Evolutionary conservation across 192 early-diverging fungal species (phyloP).

Genomic region (Coemansia sp.): DNA sequence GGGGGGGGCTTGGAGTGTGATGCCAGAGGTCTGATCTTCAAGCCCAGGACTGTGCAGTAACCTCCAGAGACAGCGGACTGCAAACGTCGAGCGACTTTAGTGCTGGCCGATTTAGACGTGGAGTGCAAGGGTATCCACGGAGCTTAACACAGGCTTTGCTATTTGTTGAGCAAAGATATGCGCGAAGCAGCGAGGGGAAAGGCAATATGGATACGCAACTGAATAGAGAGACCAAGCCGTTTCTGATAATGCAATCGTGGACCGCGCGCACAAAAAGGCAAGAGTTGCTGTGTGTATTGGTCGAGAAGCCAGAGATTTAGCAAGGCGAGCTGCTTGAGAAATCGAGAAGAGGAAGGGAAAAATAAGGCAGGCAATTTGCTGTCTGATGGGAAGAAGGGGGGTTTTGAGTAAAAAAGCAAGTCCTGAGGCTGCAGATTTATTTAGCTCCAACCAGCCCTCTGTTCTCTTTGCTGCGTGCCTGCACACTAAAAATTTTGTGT

Average conservation of each 20-base stretch:
- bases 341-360: conserved; percentile 1
- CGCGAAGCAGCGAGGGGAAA: not conserved
- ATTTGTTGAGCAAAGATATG: conserved; percentile 9
- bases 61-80: not conserved
- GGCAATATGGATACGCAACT: conserved; percentile 12
- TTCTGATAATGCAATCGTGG: conserved; percentile 33
- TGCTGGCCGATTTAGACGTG: not conserved
- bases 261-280: conserved; percentile 6
- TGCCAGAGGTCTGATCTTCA: not conserved
- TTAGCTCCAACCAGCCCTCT: conserved; percentile 23
- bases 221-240: conserved; percentile 6
- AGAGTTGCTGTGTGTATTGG: not conserved
- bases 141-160: not conserved
- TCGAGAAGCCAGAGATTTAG: not conserved
- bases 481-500: conserved; percentile 15
- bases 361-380: conserved; percentile 24
- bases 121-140: not conserved
- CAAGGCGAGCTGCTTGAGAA: conserved; percentile 2
- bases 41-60: not conserved
- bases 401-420: conserved; percentile 39
- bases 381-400: conserved; percentile 21
- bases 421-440: conserved; percentile 43
- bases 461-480: conserved; percentile 14
- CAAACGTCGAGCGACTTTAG: not conserved
- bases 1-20: not conserved